Conservation (phyloP, 345 rosid genomes). For the Psidium friedrichsthalianum region DNA sequence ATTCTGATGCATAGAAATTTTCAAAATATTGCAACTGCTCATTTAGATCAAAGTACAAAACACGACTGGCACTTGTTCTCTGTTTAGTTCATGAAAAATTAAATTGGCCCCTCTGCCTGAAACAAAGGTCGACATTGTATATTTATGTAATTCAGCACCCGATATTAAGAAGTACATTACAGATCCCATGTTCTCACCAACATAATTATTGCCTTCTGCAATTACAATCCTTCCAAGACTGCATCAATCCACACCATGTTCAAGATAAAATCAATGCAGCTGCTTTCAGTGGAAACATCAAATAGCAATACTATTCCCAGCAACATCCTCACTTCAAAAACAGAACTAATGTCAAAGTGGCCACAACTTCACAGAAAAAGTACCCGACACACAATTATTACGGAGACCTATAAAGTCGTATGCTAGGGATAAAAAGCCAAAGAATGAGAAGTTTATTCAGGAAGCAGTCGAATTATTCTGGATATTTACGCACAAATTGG, state of each 20-base stretch:
- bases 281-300: not conserved
- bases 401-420: not conserved
- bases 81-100: not conserved
- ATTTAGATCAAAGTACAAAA: not conserved
- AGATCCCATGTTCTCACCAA: not conserved
- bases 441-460: not conserved
- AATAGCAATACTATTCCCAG: not conserved
- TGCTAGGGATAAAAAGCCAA: not conserved
- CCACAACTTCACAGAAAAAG: not conserved
- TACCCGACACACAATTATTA: not conserved
- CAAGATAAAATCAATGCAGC: not conserved
- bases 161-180: not conserved
- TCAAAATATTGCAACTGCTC: not conserved
- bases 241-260: not conserved
- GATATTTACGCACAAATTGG: not conserved
- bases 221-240: not conserved
- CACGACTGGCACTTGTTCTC: not conserved
- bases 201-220: not conserved
- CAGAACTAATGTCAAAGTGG: not conserved
- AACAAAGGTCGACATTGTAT: not conserved
- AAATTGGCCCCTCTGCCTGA: not conserved
- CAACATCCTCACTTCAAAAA: not conserved
- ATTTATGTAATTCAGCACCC: not conserved
- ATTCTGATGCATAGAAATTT: not conserved
- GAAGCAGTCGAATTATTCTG: not conserved